Percentiles rank a stretch among this genome's conserved stretches.
Evolutionary conservation across 2,329 filamentous ascomycete species (phyloP).

Genomic region (Fusarium sp.): DNA sequence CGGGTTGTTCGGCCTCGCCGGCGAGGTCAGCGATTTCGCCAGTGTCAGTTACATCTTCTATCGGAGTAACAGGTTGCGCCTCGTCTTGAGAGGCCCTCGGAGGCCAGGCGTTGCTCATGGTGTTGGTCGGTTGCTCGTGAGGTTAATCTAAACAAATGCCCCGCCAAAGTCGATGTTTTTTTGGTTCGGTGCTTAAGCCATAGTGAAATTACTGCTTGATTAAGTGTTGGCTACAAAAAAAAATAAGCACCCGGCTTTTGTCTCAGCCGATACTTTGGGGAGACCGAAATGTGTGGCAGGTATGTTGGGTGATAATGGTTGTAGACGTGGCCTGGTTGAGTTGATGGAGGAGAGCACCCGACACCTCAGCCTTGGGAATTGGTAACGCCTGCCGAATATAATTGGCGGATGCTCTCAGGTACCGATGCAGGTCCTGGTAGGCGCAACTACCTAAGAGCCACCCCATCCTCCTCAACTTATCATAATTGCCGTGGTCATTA

Average conservation of each 20-base stretch:
- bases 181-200: constrained; percentile 24
- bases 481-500: not conserved
- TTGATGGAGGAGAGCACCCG: not conserved
- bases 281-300: constrained; percentile 3
- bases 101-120: constrained; percentile 58
- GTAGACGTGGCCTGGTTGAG: constrained; percentile 22
- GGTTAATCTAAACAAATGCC: constrained; percentile 37
- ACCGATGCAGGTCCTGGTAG: not conserved
- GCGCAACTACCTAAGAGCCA: not conserved
- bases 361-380: constrained; percentile 26
- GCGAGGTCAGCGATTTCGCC: constrained; percentile 48
- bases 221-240: not conserved
- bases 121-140: constrained; percentile 34
- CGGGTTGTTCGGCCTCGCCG: constrained; percentile 48
- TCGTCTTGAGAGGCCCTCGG: constrained; percentile 50
- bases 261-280: not conserved
- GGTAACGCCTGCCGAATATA: constrained; percentile 23
- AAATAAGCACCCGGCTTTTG: not conserved
- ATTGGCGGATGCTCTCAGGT: constrained; percentile 31
- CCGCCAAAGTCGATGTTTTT: constrained; percentile 35
- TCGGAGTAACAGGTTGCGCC: constrained; percentile 40
- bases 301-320: constrained; percentile 13
- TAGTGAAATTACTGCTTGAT: constrained; percentile 12
- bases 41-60: constrained; percentile 54
- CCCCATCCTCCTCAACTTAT: constrained; percentile 1